Evolutionary conservation across 83 land plant genomes (phyloP).

Genomic region (Diphasiastrum complanatum): DNA sequence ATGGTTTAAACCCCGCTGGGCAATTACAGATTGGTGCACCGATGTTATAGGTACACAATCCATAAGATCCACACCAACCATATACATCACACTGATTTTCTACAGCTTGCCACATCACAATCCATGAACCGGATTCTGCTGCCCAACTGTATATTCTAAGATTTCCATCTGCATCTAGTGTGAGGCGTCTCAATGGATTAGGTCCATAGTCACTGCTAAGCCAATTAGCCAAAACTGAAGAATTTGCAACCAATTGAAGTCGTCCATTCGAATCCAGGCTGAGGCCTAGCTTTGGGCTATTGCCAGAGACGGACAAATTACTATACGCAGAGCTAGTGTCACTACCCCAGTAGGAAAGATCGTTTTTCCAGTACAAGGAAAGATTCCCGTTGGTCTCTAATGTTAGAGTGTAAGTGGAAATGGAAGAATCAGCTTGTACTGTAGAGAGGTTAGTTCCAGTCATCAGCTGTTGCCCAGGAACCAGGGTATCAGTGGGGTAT

Average conservation of each 20-base stretch:
- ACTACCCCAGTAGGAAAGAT: background rate
- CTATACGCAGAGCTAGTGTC: too few relatives aligned
- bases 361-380: background rate
- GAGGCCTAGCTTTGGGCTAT: too few relatives aligned
- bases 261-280: too few relatives aligned
- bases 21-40: slow-evolving; percentile 11
- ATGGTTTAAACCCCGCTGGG: slow-evolving; percentile 2
- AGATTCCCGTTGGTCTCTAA: background rate
- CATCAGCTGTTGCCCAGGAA: background rate
- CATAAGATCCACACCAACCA: slow-evolving; percentile 39
- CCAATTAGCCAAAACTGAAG: too few relatives aligned
- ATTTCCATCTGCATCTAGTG: slow-evolving; percentile 51
- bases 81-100: slow-evolving; percentile 49
- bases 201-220: too few relatives aligned
- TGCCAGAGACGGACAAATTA: too few relatives aligned
- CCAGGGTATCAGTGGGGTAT: background rate
- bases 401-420: background rate
- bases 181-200: slow-evolving; percentile 35
- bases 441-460: background rate
- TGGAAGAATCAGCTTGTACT: too few relatives aligned
- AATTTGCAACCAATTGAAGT: too few relatives aligned
- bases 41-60: slow-evolving; percentile 31
- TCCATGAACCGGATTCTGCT: slow-evolving; percentile 31
- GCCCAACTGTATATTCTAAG: slow-evolving; percentile 46
- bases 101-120: slow-evolving; percentile 48